These are phyloP conservation scores for Penstemon newberryi DNA, from an alignment of 257 asterid species.

Conservation along the genomic window DNA sequence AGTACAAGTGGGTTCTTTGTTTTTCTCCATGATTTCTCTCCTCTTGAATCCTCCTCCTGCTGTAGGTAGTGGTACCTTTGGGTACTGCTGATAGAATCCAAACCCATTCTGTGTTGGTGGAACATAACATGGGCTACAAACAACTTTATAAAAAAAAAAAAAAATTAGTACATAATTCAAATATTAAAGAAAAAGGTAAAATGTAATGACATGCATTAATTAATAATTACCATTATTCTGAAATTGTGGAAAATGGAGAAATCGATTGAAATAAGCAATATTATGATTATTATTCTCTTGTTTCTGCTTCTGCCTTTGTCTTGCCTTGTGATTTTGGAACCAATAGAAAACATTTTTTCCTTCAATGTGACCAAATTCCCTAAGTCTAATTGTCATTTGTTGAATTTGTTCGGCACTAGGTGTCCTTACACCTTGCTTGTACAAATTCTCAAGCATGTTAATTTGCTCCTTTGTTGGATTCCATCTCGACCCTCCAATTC, in stretches of 20 bases:
- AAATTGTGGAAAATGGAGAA: constrained; percentile 42
- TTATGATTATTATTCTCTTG: constrained; percentile 37
- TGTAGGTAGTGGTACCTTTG: constrained; percentile 46
- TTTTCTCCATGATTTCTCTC: constrained; percentile 31
- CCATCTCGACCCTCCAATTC: constrained; percentile 65
- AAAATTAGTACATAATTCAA: not conserved
- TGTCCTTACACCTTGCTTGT: constrained; percentile 73
- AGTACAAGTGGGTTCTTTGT: not conserved
- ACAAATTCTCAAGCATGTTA: constrained; percentile 65
- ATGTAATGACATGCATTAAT: too few relatives aligned
- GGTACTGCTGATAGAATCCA: constrained; percentile 38
- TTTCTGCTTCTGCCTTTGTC: constrained; percentile 90
- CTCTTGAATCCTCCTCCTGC: constrained; percentile 40
- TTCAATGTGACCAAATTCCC: constrained; percentile 74
- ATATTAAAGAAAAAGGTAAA: constrained; percentile 11
- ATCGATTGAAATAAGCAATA: constrained; percentile 46
- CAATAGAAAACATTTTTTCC: constrained; percentile 90
- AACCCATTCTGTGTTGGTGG: constrained; percentile 37
- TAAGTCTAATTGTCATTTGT: constrained; percentile 56
- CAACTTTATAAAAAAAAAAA: constrained; percentile 34
- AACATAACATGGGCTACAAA: constrained; percentile 60
- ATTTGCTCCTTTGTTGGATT: constrained; percentile 90
- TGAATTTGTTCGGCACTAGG: constrained; percentile 86
- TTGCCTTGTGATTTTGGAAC: constrained; percentile 91
- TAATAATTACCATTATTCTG: constrained; percentile 49